phyloP scores from a whole-genome alignment of 2,329 filamentous ascomycete species.

The Clarireedia hainanense region DNA sequence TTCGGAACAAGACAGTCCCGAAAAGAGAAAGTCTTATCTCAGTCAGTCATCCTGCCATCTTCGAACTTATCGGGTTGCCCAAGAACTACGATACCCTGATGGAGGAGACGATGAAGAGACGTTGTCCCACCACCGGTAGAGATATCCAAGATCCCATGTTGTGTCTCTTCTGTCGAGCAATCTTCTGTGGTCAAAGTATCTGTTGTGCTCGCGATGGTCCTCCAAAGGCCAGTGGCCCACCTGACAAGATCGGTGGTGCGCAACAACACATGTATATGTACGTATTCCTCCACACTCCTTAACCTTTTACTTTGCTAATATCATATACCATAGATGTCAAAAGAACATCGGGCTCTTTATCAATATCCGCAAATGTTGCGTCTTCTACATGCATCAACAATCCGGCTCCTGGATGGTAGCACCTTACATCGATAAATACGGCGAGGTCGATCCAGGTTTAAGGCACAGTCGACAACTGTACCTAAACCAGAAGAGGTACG shows the following conservation, averaged over 20 bases:
- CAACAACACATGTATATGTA: slow-evolving; percentile 77
- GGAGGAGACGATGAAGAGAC: slow-evolving; percentile 77
- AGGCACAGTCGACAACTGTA: slow-evolving; percentile 83
- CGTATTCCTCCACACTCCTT: slow-evolving; percentile 31
- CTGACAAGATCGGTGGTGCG: slow-evolving; percentile 63
- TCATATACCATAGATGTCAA: slow-evolving; percentile 59
- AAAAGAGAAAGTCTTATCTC: slow-evolving; percentile 23
- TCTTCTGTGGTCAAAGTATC: slow-evolving; percentile 89
- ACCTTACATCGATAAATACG: slow-evolving; percentile 92
- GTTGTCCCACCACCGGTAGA: slow-evolving; percentile 83
- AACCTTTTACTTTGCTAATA: slow-evolving; percentile 15
- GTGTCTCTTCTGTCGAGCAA: slow-evolving; percentile 92
- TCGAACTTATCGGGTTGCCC: slow-evolving; percentile 86
- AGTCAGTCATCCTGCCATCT: slow-evolving; percentile 78
- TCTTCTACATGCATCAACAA: slow-evolving; percentile 75
- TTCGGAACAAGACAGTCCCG: background rate
- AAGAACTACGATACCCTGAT: slow-evolving; percentile 89
- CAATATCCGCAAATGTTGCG: slow-evolving; percentile 91
- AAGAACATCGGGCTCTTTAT: slow-evolving; percentile 88
- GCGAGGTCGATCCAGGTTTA: slow-evolving; percentile 88
- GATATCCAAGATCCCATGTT: slow-evolving; percentile 86
- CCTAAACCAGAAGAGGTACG: slow-evolving; percentile 89
- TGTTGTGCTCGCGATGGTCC: slow-evolving; percentile 66
- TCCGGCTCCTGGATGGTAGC: slow-evolving; percentile 81
- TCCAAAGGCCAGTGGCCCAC: slow-evolving; percentile 30